Percentiles rank a stretch among this genome's conserved stretches.
phyloP scores from a whole-genome alignment of 2,329 filamentous ascomycete genomes.

The Diaporthe citri region DNA sequence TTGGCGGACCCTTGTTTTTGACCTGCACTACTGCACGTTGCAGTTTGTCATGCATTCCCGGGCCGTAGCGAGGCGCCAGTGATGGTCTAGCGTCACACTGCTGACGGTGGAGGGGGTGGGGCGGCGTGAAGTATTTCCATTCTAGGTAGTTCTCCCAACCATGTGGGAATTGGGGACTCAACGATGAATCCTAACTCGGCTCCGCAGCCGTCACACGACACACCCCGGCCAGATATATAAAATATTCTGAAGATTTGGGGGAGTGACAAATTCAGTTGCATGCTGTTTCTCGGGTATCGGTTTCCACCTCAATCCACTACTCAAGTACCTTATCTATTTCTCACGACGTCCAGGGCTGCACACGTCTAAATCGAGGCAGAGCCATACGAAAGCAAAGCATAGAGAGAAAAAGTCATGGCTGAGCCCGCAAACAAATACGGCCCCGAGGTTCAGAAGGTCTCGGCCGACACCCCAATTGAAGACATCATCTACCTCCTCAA shows the following conservation, averaged over 20 bases:
- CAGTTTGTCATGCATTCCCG: background rate
- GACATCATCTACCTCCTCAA: conserved; percentile 14
- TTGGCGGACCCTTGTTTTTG: background rate
- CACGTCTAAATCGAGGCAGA: background rate
- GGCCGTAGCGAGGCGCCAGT: background rate
- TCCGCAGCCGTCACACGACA: background rate
- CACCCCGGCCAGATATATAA: background rate
- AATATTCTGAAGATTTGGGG: background rate
- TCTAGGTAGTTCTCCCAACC: conserved; percentile 5
- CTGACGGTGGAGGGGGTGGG: background rate
- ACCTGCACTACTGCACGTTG: background rate
- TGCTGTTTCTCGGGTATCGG: background rate
- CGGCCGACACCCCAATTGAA: background rate
- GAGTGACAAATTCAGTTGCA: background rate
- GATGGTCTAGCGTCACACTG: background rate
- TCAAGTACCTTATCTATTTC: background rate
- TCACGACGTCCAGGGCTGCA: background rate
- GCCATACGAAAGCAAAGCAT: background rate
- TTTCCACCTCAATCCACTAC: background rate
- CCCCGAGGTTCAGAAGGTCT: background rate
- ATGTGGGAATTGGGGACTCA: background rate
- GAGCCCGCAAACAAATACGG: background rate
- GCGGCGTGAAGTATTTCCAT: background rate
- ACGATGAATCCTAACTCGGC: background rate
- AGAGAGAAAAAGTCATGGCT: background rate